Evolutionary conservation across 805 yeast genomes (phyloP).

Genomic region (Maudiozyma saulgeensis): DNA sequence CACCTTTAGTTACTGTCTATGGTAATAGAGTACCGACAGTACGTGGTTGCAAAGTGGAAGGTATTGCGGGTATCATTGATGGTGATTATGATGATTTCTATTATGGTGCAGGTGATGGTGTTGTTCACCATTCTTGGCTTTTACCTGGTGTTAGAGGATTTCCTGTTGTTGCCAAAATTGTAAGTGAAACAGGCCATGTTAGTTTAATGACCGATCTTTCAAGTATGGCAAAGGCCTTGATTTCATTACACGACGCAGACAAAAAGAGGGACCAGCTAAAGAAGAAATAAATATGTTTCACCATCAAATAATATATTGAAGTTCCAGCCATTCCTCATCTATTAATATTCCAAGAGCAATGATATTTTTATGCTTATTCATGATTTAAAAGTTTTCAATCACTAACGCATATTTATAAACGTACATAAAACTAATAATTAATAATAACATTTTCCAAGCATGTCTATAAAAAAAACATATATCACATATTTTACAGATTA

Average conservation of each 20-base stretch:
- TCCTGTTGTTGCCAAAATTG: slow-evolving; percentile 58
- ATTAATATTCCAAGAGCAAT: no score
- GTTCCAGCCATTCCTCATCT: no score
- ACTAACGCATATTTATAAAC: no score
- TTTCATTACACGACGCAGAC: slow-evolving; percentile 54
- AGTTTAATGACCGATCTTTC: slow-evolving; percentile 65
- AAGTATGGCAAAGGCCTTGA: slow-evolving; percentile 62
- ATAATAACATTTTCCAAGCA: no score
- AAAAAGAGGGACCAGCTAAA: slow-evolving; percentile 10
- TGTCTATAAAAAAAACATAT: no score
- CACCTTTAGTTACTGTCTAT: slow-evolving; percentile 76
- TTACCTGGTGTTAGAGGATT: slow-evolving; percentile 74
- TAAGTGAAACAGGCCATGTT: slow-evolving; percentile 67
- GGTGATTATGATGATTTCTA: slow-evolving; percentile 70
- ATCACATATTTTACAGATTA: no score
- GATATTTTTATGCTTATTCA: no score
- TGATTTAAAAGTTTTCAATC: no score
- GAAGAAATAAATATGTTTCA: not conserved
- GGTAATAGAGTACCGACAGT: slow-evolving; percentile 81
- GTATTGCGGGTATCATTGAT: slow-evolving; percentile 49
- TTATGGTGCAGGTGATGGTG: slow-evolving; percentile 93
- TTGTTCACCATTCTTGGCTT: slow-evolving; percentile 71
- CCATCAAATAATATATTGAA: no score
- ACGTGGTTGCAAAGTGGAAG: slow-evolving; percentile 62
- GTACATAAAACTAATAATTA: no score